Percentiles rank a stretch among this genome's conserved stretches.
Evolutionary conservation across 371 early-diverging fungal genomes (phyloP).

Genomic region (Zychaea mexicana): DNA sequence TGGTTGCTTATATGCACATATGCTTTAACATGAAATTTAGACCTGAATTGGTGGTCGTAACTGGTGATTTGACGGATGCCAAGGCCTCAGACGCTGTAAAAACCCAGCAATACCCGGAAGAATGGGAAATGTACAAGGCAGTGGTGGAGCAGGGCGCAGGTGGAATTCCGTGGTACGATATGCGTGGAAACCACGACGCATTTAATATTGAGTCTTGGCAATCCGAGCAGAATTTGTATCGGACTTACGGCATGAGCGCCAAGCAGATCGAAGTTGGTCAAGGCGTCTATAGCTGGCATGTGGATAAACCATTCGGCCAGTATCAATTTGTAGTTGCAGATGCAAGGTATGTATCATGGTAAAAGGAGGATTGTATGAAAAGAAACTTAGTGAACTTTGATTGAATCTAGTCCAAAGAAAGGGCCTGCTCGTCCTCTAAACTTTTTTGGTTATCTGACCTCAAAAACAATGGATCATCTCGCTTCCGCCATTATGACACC

Average conservation of each 20-base stretch:
- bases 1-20: too few relatives aligned
- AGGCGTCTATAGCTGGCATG: conserved; percentile 58
- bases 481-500: conserved; percentile 30
- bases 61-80: conserved; percentile 91
- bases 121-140: conserved; percentile 79
- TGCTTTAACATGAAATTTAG: too few relatives aligned
- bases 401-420: conserved; percentile 56
- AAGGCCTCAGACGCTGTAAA: conserved; percentile 64
- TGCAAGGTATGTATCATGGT: conserved; percentile 61
- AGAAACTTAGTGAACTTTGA: background rate
- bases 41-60: conserved; percentile 68
- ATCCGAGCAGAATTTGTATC: conserved; percentile 65
- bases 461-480: conserved; percentile 72
- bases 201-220: conserved; percentile 74
- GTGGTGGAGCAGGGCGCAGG: conserved; percentile 49
- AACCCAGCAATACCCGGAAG: conserved; percentile 78
- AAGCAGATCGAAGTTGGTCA: conserved; percentile 49
- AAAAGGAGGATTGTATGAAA: background rate
- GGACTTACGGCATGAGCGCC: conserved; percentile 52
- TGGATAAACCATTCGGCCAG: conserved; percentile 63
- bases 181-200: conserved; percentile 88
- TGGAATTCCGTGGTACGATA: conserved; percentile 72
- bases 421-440: conserved; percentile 87
- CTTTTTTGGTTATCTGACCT: conserved; percentile 86
- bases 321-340: conserved; percentile 87